Evolutionary conservation across 2,329 filamentous ascomycete species (phyloP).

Genomic region (Hypoxylon sp.): DNA sequence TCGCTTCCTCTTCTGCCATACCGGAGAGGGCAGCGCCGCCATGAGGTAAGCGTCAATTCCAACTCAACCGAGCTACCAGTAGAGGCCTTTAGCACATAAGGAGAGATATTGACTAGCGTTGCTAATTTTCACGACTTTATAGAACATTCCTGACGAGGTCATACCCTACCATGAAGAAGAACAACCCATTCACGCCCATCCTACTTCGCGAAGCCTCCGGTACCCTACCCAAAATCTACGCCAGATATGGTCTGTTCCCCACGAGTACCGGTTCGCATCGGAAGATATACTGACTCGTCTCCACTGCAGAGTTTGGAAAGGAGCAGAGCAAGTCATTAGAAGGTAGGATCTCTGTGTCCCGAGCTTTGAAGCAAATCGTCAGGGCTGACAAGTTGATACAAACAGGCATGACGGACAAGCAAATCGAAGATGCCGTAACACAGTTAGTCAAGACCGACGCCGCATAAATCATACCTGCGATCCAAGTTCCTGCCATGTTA

Average conservation of each 20-base stretch:
- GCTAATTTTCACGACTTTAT: constrained; percentile 6
- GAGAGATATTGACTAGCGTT: constrained; percentile 10
- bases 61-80: not conserved
- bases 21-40: constrained; percentile 86
- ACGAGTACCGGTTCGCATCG: constrained; percentile 1
- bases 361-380: not conserved
- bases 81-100: not conserved
- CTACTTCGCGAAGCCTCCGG: constrained; percentile 91
- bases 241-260: constrained; percentile 79
- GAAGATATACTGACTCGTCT: constrained; percentile 31
- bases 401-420: constrained; percentile 63
- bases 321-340: constrained; percentile 66
- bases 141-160: constrained; percentile 90
- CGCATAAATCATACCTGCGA: constrained; percentile 26
- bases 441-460: constrained; percentile 58
- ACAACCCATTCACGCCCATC: constrained; percentile 94
- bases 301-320: constrained; percentile 58
- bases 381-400: not conserved
- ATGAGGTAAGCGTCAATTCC: constrained; percentile 70
- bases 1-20: constrained; percentile 97
- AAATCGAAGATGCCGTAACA: constrained; percentile 67
- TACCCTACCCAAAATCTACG: constrained; percentile 85
- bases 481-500: constrained; percentile 8
- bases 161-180: constrained; percentile 99
- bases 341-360: constrained; percentile 43